Evolutionary conservation across 345 rosid species (phyloP).

Genomic region (Reutealis trisperma): DNA sequence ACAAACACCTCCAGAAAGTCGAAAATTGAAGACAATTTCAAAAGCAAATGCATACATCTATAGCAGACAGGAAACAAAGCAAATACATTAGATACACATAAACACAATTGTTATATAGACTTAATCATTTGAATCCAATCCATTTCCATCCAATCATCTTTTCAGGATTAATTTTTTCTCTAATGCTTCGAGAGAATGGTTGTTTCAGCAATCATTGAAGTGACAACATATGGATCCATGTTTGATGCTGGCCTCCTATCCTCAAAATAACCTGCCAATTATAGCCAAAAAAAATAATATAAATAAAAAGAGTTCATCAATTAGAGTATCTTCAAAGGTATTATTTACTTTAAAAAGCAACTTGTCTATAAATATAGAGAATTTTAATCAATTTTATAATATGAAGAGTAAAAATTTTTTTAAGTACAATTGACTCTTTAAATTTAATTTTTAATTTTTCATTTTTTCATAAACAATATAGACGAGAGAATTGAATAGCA

Average conservation of each 20-base stretch:
- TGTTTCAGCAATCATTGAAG: constrained; percentile 83
- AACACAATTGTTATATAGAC: background rate
- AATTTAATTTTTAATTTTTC: no score
- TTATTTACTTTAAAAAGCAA: no score
- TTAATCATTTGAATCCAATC: background rate
- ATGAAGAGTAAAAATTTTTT: no score
- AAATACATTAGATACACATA: no score
- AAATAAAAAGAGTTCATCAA: no score
- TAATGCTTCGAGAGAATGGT: constrained; percentile 67
- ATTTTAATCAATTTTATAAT: no score
- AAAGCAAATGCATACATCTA: background rate
- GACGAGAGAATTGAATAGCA: no score
- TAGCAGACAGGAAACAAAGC: background rate
- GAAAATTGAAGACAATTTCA: no score
- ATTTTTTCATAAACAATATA: no score
- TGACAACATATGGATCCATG: constrained; percentile 89
- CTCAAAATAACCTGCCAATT: constrained; percentile 62
- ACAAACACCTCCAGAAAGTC: background rate
- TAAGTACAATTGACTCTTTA: no score
- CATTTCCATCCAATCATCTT: background rate
- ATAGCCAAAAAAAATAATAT: background rate
- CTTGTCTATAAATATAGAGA: no score
- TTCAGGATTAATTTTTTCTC: background rate
- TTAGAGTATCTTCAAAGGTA: no score
- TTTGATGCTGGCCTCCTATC: constrained; percentile 90